phyloP scores from a whole-genome alignment of 2,329 filamentous ascomycete genomes.

The Diplocarpon rosae region DNA sequence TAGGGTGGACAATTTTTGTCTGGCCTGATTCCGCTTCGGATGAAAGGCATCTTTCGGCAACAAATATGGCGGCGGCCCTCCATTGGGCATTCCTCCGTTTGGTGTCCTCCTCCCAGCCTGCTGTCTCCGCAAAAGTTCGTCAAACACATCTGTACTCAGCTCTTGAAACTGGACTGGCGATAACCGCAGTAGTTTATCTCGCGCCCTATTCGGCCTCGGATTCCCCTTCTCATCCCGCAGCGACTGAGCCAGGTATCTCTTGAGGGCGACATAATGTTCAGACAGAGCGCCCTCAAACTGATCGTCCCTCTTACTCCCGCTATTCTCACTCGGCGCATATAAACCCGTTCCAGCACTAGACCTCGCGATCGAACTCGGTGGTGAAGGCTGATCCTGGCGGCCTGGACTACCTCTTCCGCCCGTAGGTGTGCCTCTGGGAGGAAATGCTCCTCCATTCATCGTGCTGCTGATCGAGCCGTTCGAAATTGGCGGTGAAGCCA shows the following conservation, averaged over 20 bases:
- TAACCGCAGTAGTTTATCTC: conserved; percentile 85
- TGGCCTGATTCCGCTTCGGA: conserved; percentile 94
- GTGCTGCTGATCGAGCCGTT: conserved; percentile 46
- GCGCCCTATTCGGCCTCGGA: conserved; percentile 72
- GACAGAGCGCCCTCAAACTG: conserved; percentile 51
- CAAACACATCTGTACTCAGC: conserved; percentile 93
- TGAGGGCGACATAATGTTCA: conserved; percentile 74
- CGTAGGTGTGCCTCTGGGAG: conserved; percentile 32
- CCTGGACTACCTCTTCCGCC: conserved; percentile 36
- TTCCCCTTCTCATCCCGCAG: conserved; percentile 65
- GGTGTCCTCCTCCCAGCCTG: conserved; percentile 46
- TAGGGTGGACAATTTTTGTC: conserved; percentile 85
- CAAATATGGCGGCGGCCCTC: conserved; percentile 57
- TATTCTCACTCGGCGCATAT: conserved; percentile 56
- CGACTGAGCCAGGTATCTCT: conserved; percentile 50
- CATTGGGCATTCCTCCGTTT: conserved; percentile 37
- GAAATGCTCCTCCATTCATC: conserved; percentile 51
- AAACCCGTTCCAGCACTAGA: conserved; percentile 71
- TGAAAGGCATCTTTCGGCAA: conserved; percentile 84
- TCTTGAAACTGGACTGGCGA: conserved; percentile 93
- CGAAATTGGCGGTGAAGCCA: conserved; percentile 60
- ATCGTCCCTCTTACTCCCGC: conserved; percentile 54
- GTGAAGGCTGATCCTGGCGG: conserved; percentile 49
- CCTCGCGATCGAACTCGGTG: conserved; percentile 76
- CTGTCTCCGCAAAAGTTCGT: conserved; percentile 84